A percentile compares a stretch with the other conserved stretches of the same genome.
phyloP scores from a whole-genome alignment of 306 rosid species.

The Quercus robur region DNA sequence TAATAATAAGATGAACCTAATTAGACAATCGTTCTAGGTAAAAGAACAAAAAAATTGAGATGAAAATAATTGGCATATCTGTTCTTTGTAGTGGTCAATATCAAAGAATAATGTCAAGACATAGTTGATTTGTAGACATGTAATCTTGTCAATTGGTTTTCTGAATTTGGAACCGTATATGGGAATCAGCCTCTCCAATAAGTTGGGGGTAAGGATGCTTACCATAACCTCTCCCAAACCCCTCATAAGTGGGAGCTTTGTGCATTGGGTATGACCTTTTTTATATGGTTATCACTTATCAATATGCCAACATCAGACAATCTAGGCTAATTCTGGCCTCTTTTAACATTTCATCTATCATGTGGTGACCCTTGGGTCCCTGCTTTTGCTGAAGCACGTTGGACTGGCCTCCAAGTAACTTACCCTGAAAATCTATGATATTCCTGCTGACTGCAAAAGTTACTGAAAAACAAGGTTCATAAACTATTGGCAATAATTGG shows the following conservation, averaged over 20 bases:
- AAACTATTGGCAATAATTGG: neutral
- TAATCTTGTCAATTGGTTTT: neutral
- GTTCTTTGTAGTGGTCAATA: neutral
- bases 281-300: neutral
- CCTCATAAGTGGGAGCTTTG: no score
- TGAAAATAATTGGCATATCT: neutral
- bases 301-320: neutral
- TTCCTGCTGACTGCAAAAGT: neutral
- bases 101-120: neutral
- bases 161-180: neutral
- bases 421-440: neutral
- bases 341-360: conserved; percentile 12
- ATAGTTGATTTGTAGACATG: neutral
- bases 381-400: neutral
- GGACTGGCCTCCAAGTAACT: conserved; percentile 8
- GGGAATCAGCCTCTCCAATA: no score
- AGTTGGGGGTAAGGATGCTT: no score
- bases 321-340: neutral
- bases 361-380: neutral
- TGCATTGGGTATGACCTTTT: no score
- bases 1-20: neutral
- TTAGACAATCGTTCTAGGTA: neutral
- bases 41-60: neutral
- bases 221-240: no score
- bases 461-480: neutral